Evolutionary conservation across 495 filamentous ascomycete genomes (phyloP).

Genomic region (Penicillium crystallinum): DNA sequence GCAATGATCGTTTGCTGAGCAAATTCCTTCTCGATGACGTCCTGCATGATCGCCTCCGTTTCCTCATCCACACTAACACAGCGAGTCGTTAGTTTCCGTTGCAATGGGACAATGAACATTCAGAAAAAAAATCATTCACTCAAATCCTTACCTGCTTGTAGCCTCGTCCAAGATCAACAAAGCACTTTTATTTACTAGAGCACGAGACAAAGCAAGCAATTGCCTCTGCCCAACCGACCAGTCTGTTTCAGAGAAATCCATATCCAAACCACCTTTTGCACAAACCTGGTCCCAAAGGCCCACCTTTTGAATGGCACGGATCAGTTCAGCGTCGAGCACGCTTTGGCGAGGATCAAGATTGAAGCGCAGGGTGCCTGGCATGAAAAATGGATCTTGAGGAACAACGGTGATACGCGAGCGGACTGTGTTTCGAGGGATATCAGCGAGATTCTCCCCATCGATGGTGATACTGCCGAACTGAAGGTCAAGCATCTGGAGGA

Average conservation of each 20-base stretch:
- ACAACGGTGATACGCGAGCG: constrained; percentile 29
- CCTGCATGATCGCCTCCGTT: constrained; percentile 24
- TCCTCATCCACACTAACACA: constrained; percentile 19
- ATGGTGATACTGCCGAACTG: not conserved
- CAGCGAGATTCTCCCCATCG: constrained; percentile 17
- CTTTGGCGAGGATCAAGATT: constrained; percentile 4
- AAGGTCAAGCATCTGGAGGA: not conserved
- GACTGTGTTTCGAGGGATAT: constrained; percentile 26
- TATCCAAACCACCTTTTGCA: constrained; percentile 12
- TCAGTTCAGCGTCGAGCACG: not conserved
- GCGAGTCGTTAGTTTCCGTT: not conserved
- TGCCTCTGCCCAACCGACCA: constrained; percentile 25
- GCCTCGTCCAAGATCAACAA: constrained; percentile 27
- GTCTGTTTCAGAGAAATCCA: not conserved
- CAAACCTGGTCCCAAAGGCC: constrained; percentile 23
- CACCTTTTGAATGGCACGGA: constrained; percentile 9
- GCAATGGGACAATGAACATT: no score
- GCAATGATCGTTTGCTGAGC: constrained; percentile 36
- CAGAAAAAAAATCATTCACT: no score
- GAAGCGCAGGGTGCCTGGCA: constrained; percentile 3
- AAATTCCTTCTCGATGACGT: constrained; percentile 29
- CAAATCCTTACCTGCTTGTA: constrained; percentile 23
- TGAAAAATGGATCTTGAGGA: constrained; percentile 41
- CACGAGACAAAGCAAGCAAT: constrained; percentile 20
- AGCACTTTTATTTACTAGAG: constrained; percentile 5